Evolutionary conservation across 2,329 filamentous ascomycete genomes (phyloP), one percentile per base, ranked within the genome.

Genomic region (Cytospora leucostoma): DNA sequence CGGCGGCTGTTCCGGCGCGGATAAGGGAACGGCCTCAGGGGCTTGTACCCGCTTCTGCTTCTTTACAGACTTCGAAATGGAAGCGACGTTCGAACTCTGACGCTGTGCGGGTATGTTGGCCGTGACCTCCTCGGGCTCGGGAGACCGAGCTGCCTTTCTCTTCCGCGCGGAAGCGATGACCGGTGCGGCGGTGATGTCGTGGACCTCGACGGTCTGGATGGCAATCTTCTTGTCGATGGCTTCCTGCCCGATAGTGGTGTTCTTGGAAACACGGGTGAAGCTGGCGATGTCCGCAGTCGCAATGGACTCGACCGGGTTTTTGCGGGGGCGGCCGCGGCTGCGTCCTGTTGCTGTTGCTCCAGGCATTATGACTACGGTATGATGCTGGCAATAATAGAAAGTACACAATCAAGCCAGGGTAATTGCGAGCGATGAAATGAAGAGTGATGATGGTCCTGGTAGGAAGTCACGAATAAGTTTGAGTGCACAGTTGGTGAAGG

Each of bases 231-330:
- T 70, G 55, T 71, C 66, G 34, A 69, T 65, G 37, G 62, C 27
- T 37, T 71, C 67, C 54, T 73, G 74, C 58, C 66, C 68, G 12
- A 67, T 61, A 8, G 35, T 17, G 21, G 73, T 68, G 27, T 70
- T 69, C 72, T 84, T 84, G 38, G 80, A 82, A 55, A 83, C 72
- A 59, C 80, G 81, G 53, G 77, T 69, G 69, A 82, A 84, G 69
- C 67, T 76, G 73, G 71, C 74, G 61, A 84, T 82, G 67, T 47
- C 70, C 10, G 74, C 49, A 57, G 56, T 40, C 37, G 58, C 49
- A 10, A 57, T 2, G 5, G 47, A 33, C 21, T 19, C 61, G 35
- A 19, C 40, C 13, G n/a, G 55, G 27, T 13, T 56, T 57, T 64
- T 66, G 61, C 64, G 64, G 40, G 61, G 64, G n/a, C 64, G 61